Evolutionary conservation across 371 early-diverging fungal genomes (phyloP).

Genomic region (Rhizopus sp.): DNA sequence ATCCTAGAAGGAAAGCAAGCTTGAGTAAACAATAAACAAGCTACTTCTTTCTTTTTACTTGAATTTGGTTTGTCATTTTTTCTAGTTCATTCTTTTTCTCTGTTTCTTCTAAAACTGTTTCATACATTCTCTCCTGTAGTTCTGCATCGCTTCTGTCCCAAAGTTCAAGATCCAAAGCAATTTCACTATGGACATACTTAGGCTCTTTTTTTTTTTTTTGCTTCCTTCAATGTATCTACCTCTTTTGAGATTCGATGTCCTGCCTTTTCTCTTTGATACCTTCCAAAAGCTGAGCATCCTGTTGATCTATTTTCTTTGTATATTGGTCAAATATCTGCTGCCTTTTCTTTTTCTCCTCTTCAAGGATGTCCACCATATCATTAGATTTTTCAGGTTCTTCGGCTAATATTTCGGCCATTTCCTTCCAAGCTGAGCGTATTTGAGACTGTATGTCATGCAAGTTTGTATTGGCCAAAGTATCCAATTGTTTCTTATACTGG

Average conservation of each 20-base stretch:
- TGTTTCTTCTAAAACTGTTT: background rate
- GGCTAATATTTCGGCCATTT: background rate
- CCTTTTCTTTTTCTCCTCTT: background rate
- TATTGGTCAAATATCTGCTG: background rate
- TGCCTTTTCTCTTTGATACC: background rate
- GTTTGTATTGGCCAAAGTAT: background rate
- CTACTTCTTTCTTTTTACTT: background rate
- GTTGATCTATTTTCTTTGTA: background rate
- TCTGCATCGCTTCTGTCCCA: background rate
- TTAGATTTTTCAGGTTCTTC: background rate
- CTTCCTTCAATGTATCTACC: background rate
- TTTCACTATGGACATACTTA: background rate
- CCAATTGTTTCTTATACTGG: background rate
- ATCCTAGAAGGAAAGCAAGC: background rate
- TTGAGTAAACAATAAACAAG: too few species aligned
- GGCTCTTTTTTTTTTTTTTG: background rate
- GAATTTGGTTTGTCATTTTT: background rate
- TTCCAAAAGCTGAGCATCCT: background rate
- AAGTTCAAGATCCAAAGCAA: slow-evolving; percentile 1
- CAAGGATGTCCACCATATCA: background rate
- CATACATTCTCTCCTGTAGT: background rate
- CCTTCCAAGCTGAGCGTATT: background rate
- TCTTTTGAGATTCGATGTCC: background rate
- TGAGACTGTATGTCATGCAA: background rate
- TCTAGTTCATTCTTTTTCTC: background rate